phyloP scores from a whole-genome alignment of 1,284 basidiomycete species.

The Austroboletus novae-zelandiae region DNA sequence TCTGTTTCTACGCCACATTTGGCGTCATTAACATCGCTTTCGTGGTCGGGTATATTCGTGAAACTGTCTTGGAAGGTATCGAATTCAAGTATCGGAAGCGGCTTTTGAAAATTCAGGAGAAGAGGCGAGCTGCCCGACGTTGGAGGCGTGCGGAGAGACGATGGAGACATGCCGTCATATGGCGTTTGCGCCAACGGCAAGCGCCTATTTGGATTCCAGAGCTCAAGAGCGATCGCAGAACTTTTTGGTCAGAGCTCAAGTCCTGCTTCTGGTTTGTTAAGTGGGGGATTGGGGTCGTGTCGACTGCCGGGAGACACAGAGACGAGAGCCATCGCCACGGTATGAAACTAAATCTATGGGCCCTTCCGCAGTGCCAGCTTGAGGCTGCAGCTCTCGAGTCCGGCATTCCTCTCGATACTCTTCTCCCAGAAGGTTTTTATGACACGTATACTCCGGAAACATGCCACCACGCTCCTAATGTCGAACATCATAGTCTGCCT shows the following conservation, averaged over 20 bases:
- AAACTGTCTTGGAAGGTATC: constrained; percentile 69
- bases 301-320: constrained; percentile 6
- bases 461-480: neutral
- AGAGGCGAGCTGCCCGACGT: constrained; percentile 38
- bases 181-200: constrained; percentile 50
- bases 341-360: constrained; percentile 60
- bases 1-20: constrained; percentile 54
- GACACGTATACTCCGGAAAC: constrained; percentile 12
- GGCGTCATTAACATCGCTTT: constrained; percentile 67
- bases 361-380: constrained; percentile 48
- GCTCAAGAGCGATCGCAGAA: neutral
- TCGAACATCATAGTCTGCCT: constrained; percentile 1
- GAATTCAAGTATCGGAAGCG: constrained; percentile 61
- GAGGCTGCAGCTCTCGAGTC: constrained; percentile 62
- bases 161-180: constrained; percentile 58
- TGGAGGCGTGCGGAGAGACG: constrained; percentile 43
- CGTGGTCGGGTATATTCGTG: constrained; percentile 63
- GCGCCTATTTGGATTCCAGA: constrained; percentile 50
- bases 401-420: constrained; percentile 52
- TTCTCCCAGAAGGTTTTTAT: constrained; percentile 43
- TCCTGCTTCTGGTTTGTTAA: constrained; percentile 6
- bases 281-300: constrained; percentile 2
- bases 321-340: constrained; percentile 34
- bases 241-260: constrained; percentile 13
- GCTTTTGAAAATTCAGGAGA: constrained; percentile 39